These are phyloP conservation scores for Aspergillus brasiliensis DNA, from an alignment of 2,329 filamentous ascomycete species.

Conservation along the genomic window DNA sequence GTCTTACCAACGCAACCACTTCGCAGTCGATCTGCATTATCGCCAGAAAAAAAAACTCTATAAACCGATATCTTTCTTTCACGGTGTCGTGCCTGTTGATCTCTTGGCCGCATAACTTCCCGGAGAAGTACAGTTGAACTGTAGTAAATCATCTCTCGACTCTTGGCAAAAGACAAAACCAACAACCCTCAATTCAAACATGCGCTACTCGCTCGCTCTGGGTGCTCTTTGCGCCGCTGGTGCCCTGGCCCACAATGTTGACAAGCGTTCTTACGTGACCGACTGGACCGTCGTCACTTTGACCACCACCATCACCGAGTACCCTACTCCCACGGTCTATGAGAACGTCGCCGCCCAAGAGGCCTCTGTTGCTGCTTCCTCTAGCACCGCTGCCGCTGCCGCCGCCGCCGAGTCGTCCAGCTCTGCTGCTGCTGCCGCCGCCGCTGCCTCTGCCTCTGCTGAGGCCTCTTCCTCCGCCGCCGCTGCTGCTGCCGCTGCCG, in stretches of 20 bases:
- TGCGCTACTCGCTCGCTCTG: conserved; percentile 40
- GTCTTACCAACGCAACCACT: conserved; percentile 7
- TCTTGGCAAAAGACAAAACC: conserved; percentile 13
- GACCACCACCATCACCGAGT: conserved; percentile 38
- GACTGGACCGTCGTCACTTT: conserved; percentile 41
- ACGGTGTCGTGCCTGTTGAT: conserved; percentile 10
- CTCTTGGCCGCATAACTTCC: conserved; percentile 32
- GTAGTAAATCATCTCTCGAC: conserved; percentile 26
- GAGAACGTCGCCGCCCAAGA: neutral
- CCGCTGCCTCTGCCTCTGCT: neutral
- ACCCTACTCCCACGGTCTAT: conserved; percentile 10
- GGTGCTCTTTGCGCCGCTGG: conserved; percentile 40
- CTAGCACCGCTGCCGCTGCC: neutral
- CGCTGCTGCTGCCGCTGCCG: neutral
- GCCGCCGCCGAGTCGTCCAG: conserved; percentile 5
- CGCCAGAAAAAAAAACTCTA: conserved; percentile 13
- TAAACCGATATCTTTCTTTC: conserved; percentile 7
- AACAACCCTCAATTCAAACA: conserved; percentile 18
- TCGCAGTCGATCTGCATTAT: conserved; percentile 40
- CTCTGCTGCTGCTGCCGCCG: neutral
- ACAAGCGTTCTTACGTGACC: conserved; percentile 37
- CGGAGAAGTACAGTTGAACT: conserved; percentile 44
- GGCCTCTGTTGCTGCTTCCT: neutral
- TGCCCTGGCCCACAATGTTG: conserved; percentile 34
- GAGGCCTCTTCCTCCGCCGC: neutral